Conservation (phyloP, 192 early-diverging fungal species). For the Gigaspora rosea region DNA sequence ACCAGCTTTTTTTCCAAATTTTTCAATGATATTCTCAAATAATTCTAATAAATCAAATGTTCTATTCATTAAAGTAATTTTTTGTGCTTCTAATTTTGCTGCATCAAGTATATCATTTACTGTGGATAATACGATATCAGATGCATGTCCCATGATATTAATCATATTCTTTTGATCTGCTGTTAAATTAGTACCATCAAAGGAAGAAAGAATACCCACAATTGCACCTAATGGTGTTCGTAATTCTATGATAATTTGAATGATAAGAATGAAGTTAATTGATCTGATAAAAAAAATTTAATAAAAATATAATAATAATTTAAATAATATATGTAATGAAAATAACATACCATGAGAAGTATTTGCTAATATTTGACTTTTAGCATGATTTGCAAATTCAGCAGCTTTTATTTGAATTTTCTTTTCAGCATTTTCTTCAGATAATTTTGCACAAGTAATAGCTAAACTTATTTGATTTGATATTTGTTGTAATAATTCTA, state of each 20-base stretch:
- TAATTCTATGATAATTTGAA: conserved; percentile 37
- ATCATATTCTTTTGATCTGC: conserved; percentile 47
- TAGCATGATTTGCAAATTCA: too few species aligned
- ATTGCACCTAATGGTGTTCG: too few species aligned
- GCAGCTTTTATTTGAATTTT: too few species aligned
- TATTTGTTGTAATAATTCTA: conserved; percentile 41
- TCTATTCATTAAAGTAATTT: too few species aligned
- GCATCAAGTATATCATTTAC: conserved; percentile 47
- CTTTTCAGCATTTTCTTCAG: too few species aligned
- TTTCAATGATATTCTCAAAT: conserved; percentile 33
- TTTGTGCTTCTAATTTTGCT: background rate
- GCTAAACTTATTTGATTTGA: too few species aligned
- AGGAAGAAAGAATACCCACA: too few species aligned
- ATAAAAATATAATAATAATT: conserved; percentile 28
- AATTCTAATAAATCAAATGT: too few species aligned
- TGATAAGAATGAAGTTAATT: background rate
- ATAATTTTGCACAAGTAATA: too few species aligned
- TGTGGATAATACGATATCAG: conserved; percentile 42
- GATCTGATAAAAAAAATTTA: background rate
- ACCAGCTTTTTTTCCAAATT: conserved; percentile 44
- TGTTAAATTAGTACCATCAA: conserved; percentile 32
- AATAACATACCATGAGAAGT: too few species aligned
- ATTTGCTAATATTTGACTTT: too few species aligned
- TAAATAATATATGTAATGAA: conserved; percentile 41
- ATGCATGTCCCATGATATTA: conserved; percentile 47